phyloP scores from a whole-genome alignment of 192 early-diverging fungal species.

The Pilobolus umbonatus region DNA sequence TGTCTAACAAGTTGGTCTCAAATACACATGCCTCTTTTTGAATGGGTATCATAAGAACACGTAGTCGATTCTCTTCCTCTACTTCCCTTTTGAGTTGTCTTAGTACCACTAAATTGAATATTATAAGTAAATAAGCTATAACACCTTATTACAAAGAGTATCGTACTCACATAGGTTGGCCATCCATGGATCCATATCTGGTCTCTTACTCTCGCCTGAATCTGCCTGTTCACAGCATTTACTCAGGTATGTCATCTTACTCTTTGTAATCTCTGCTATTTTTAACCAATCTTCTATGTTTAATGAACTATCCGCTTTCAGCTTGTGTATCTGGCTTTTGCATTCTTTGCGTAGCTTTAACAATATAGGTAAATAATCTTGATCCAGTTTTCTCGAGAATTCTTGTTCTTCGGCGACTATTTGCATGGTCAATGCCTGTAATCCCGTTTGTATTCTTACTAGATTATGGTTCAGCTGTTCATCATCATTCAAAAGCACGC shows the following conservation, averaged over 20 bases:
- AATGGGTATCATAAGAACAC: constrained; percentile 21
- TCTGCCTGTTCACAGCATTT: constrained; percentile 27
- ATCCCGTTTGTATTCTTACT: not conserved
- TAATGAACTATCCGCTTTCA: constrained; percentile 31
- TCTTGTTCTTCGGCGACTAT: not conserved
- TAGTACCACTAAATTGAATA: constrained; percentile 21
- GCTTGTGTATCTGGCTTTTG: constrained; percentile 36
- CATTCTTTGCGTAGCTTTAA: constrained; percentile 36
- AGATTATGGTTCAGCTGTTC: too few species aligned
- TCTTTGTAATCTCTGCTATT: constrained; percentile 37
- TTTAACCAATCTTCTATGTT: constrained; percentile 36
- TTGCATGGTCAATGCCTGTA: constrained; percentile 7
- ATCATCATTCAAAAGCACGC: too few species aligned
- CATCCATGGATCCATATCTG: constrained; percentile 33
- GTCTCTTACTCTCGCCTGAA: not conserved
- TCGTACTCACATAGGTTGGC: constrained; percentile 35
- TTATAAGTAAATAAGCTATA: not conserved
- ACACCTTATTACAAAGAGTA: not conserved
- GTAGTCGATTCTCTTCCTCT: constrained; percentile 36
- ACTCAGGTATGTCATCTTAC: constrained; percentile 31
- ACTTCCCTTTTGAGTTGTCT: constrained; percentile 32
- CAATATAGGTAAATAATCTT: constrained; percentile 34
- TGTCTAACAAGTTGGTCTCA: constrained; percentile 20
- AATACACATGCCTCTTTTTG: constrained; percentile 25
- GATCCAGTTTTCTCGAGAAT: constrained; percentile 5